phyloP scores from a whole-genome alignment of 2,329 filamentous ascomycete genomes.

The Parascedosporium putredinis region DNA sequence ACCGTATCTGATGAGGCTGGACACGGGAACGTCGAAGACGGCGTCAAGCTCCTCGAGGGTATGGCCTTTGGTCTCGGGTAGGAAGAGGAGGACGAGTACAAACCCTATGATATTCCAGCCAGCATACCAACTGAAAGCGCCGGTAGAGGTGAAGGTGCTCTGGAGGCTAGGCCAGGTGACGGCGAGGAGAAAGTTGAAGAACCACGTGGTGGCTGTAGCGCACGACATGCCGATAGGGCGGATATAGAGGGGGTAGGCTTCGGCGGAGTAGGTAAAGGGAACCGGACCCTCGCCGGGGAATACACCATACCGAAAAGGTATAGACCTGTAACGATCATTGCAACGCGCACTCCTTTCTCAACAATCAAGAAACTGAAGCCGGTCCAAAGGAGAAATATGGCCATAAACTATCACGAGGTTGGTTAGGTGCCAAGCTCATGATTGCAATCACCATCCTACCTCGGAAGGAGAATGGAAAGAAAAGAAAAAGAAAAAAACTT shows the following conservation, averaged over 20 bases:
- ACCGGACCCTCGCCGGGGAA: slow-evolving; percentile 51
- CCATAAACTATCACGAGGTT: slow-evolving; percentile 35
- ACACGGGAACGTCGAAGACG: slow-evolving; percentile 18
- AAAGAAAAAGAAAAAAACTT: too few relatives aligned
- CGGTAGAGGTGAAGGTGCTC: slow-evolving; percentile 31
- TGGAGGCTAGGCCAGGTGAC: slow-evolving; percentile 37
- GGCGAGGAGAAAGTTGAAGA: slow-evolving; percentile 27
- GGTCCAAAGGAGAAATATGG: slow-evolving; percentile 34
- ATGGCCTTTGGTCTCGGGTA: slow-evolving; percentile 33
- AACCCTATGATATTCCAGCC: slow-evolving; percentile 37
- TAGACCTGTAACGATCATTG: slow-evolving; percentile 35
- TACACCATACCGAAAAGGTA: slow-evolving; percentile 41
- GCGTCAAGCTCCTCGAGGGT: slow-evolving; percentile 33
- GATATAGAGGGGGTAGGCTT: slow-evolving; percentile 55
- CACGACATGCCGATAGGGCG: slow-evolving; percentile 52
- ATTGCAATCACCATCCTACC: too few relatives aligned
- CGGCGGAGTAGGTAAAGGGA: slow-evolving; percentile 57
- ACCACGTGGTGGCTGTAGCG: slow-evolving; percentile 41
- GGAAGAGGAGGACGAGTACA: slow-evolving; percentile 28
- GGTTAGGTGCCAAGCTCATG: too few relatives aligned
- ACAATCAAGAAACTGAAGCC: slow-evolving; percentile 37
- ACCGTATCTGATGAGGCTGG: slow-evolving; percentile 1
- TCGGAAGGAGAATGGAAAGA: too few relatives aligned
- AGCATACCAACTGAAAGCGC: slow-evolving; percentile 39
- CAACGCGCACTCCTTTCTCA: slow-evolving; percentile 24